Conservation (phyloP, 1,284 basidiomycete species). For the Ustilago trichophora region DNA sequence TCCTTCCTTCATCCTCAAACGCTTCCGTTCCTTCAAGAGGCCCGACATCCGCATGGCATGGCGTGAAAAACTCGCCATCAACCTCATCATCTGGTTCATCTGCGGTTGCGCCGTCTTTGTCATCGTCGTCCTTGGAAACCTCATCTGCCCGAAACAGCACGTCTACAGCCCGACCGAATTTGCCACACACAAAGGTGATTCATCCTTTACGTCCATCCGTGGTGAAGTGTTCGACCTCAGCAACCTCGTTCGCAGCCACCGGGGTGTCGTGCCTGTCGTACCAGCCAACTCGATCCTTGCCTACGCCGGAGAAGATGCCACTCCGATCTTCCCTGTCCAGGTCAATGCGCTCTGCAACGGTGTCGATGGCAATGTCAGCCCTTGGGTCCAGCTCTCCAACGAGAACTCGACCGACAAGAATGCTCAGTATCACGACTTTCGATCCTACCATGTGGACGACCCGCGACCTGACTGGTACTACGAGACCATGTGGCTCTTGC, state of each 20-base stretch:
- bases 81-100: constrained; percentile 90
- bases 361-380: constrained; percentile 79
- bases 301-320: constrained; percentile 82
- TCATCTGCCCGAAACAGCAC: constrained; percentile 94
- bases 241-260: constrained; percentile 69
- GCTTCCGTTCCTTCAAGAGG: constrained; percentile 88
- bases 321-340: constrained; percentile 91
- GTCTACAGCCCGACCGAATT: constrained; percentile 85
- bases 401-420: constrained; percentile 81
- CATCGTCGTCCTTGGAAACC: constrained; percentile 83
- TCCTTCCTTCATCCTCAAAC: constrained; percentile 77
- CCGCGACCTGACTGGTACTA: constrained; percentile 97
- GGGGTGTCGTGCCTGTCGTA: constrained; percentile 78
- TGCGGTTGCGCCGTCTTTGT: constrained; percentile 89
- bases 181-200: constrained; percentile 75
- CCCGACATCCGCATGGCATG: constrained; percentile 93
- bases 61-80: constrained; percentile 95
- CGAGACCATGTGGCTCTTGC: constrained; percentile 77
- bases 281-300: constrained; percentile 78
- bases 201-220: constrained; percentile 82
- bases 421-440: constrained; percentile 92
- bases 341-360: constrained; percentile 94
- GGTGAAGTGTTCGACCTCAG: constrained; percentile 90
- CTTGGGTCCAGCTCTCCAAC: constrained; percentile 82
- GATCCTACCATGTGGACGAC: constrained; percentile 76